phyloP scores from a whole-genome alignment of 768 basidiomycete genomes.

The Pleurotus djamor region DNA sequence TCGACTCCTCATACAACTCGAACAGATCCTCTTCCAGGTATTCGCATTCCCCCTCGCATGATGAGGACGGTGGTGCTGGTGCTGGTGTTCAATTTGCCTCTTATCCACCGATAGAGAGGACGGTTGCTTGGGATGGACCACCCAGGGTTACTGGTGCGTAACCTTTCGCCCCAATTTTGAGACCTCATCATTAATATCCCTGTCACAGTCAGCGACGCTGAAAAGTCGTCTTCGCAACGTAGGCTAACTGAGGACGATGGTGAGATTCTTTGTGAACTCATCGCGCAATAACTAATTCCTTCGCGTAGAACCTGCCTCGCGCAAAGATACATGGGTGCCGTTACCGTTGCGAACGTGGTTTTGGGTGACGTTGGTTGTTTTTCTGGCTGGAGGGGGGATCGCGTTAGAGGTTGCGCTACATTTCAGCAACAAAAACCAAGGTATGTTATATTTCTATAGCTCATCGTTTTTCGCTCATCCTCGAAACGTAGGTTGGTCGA shows the following conservation, averaged over 20 bases:
- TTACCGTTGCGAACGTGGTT: constrained; percentile 44
- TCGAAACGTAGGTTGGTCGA: constrained; percentile 39
- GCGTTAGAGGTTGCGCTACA: constrained; percentile 45
- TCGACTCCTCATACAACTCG: neutral
- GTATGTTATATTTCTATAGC: constrained; percentile 18
- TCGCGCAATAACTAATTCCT: neutral
- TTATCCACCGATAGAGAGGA: neutral
- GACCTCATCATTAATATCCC: neutral
- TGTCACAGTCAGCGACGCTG: neutral
- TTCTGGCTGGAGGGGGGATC: constrained; percentile 36
- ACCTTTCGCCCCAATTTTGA: neutral
- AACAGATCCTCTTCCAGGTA: neutral
- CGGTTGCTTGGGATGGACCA: neutral
- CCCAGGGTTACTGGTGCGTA: neutral
- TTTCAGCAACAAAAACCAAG: constrained; percentile 43
- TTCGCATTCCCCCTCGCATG: neutral
- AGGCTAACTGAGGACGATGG: neutral
- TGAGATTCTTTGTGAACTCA: neutral
- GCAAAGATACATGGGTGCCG: constrained; percentile 33
- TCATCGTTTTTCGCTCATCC: neutral
- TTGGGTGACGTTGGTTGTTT: constrained; percentile 37
- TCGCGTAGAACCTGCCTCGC: neutral
- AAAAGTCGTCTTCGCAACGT: neutral
- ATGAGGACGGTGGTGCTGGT: neutral
- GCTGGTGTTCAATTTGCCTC: neutral